These are phyloP conservation scores for Carpinus fangiana DNA, from an alignment of 306 rosid genomes.

Conservation along the genomic window DNA sequence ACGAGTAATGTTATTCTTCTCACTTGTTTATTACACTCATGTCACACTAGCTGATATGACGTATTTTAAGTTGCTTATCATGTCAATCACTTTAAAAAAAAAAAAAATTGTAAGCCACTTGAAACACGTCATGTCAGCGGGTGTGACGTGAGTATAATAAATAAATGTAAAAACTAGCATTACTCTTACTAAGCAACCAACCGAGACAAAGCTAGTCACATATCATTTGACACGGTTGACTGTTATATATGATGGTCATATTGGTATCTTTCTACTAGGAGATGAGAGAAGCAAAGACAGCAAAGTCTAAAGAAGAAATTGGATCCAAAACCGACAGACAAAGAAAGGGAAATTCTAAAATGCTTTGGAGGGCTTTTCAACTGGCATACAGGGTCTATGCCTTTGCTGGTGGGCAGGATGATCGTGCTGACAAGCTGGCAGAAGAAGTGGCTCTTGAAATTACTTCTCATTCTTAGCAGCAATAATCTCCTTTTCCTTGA, in stretches of 20 bases:
- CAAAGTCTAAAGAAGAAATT: neutral
- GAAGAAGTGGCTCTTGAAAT: conserved; percentile 35
- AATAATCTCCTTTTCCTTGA: neutral
- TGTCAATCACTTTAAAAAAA: no score
- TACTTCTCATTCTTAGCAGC: conserved; percentile 16
- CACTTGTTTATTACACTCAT: no score
- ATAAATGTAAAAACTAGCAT: no score
- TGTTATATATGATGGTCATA: neutral
- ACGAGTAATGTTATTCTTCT: no score
- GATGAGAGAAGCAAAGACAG: conserved; percentile 17
- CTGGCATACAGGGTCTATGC: conserved; percentile 40
- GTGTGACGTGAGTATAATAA: no score
- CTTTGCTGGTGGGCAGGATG: conserved; percentile 52
- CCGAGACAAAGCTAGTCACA: neutral
- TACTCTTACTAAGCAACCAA: no score
- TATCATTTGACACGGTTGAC: neutral
- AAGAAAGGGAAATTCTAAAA: conserved; percentile 8
- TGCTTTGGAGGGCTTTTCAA: conserved; percentile 48
- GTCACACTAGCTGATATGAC: no score
- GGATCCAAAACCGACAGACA: conserved; percentile 10
- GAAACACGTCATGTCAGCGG: no score
- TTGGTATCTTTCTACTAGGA: conserved; percentile 19
- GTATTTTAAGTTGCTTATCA: no score
- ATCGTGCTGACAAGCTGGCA: conserved; percentile 36
- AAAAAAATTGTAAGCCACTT: no score